These are phyloP conservation scores for Puya raimondii DNA, from an alignment of 176 grass and related monocot genomes.

Conservation along the genomic window DNA sequence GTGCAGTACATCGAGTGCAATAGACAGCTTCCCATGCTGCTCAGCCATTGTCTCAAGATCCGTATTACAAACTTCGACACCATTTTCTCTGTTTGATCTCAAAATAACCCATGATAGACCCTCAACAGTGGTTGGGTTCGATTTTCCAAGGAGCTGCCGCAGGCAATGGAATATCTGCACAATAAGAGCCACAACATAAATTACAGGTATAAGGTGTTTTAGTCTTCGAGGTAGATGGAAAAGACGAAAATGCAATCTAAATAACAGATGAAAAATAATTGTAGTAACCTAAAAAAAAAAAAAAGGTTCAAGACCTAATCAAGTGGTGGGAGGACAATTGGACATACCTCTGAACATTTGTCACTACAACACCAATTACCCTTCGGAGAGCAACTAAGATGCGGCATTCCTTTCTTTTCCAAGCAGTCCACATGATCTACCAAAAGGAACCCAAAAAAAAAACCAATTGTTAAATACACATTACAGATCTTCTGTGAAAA, in stretches of 20 bases:
- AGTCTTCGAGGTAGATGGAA: not conserved
- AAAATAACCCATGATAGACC: constrained; percentile 56
- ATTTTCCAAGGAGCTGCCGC: constrained; percentile 37
- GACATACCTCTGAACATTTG: constrained; percentile 51
- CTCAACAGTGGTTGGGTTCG: constrained; percentile 29
- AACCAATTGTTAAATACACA: constrained; percentile 20
- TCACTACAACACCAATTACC: constrained; percentile 65
- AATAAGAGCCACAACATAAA: constrained; percentile 1
- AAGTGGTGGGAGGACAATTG: not conserved
- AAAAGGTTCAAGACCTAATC: not conserved
- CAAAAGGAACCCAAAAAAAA: constrained; percentile 25
- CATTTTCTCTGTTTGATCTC: constrained; percentile 37
- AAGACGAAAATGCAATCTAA: not conserved
- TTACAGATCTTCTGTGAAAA: constrained; percentile 5
- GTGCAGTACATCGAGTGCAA: constrained; percentile 61
- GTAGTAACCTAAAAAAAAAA: not conserved
- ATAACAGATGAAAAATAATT: not conserved
- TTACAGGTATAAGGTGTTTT: not conserved
- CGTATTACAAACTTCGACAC: constrained; percentile 14
- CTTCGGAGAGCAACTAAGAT: constrained; percentile 27
- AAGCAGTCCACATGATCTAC: constrained; percentile 73
- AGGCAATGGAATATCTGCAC: constrained; percentile 48
- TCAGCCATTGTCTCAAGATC: constrained; percentile 37
- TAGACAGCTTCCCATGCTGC: constrained; percentile 42
- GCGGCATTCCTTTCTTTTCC: constrained; percentile 20